Evolutionary conservation across 139 green algal genomes (phyloP).

Genomic region (Chlorella sorokiniana): DNA sequence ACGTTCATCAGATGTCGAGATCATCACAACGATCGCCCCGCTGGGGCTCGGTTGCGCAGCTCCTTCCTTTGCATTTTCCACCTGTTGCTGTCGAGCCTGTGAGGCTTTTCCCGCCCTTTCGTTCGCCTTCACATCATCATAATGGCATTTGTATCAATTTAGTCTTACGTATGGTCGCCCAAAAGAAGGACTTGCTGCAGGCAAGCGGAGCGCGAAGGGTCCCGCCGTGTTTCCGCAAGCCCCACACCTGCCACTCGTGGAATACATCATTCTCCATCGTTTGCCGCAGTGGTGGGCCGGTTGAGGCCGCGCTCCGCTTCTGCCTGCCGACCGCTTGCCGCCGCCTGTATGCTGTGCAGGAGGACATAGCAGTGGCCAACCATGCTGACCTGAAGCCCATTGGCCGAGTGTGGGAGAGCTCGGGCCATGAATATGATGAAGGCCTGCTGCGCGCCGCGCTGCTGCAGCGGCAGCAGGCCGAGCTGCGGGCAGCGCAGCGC

Average conservation of each 20-base stretch:
- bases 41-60: no score
- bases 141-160: not conserved
- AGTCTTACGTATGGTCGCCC: not conserved
- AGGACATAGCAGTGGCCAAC: conserved; percentile 21
- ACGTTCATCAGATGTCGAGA: no score
- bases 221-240: no score
- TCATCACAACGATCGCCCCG: no score
- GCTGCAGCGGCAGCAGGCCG: not conserved
- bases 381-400: conserved; percentile 28
- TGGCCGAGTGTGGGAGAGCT: conserved; percentile 1
- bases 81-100: no score
- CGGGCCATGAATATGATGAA: conserved; percentile 27
- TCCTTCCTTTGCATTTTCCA: no score
- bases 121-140: not conserved
- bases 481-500: conserved; percentile 20
- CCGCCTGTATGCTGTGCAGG: not conserved
- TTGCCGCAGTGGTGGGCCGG: not conserved
- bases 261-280: no score
- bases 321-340: not conserved
- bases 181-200: conserved; percentile 16
- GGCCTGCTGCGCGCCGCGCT: conserved; percentile 14
- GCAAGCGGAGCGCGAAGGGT: no score
- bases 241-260: no score
- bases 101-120: no score
- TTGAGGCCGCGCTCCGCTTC: not conserved